These are phyloP conservation scores for Septoria linicola DNA, from an alignment of 2,329 filamentous ascomycete species.

Conservation along the genomic window DNA sequence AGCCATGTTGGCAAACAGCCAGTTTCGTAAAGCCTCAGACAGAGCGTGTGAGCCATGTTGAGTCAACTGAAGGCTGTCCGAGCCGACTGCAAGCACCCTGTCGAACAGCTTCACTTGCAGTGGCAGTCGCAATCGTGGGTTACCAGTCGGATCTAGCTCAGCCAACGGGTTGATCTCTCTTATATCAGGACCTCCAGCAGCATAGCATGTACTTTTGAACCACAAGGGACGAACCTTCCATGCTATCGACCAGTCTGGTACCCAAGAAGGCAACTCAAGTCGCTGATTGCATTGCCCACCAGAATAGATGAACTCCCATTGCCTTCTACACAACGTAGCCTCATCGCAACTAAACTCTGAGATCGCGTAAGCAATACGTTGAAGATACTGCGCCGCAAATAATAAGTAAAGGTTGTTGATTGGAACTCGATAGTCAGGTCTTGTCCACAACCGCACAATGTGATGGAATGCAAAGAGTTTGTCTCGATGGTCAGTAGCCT, in stretches of 20 bases:
- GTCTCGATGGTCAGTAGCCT: conserved; percentile 25
- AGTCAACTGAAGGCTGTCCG: conserved; percentile 10
- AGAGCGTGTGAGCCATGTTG: conserved; percentile 12
- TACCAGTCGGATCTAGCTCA: not conserved
- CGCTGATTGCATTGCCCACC: conserved; percentile 21
- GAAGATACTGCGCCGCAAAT: conserved; percentile 23
- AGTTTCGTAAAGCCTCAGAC: conserved; percentile 17
- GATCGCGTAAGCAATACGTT: conserved; percentile 24
- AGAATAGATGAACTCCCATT: conserved; percentile 23
- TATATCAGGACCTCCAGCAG: conserved; percentile 19
- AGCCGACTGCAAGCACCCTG: conserved; percentile 20
- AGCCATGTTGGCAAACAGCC: conserved; percentile 21
- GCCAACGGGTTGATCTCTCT: conserved; percentile 16
- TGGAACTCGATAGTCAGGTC: conserved; percentile 21
- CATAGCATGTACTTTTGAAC: conserved; percentile 20
- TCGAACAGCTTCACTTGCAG: conserved; percentile 22
- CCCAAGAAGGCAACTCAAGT: conserved; percentile 23
- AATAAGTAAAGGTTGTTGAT: conserved; percentile 21
- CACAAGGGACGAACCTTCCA: conserved; percentile 24
- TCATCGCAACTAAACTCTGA: conserved; percentile 25
- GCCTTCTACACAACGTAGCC: conserved; percentile 14
- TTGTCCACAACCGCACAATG: conserved; percentile 20
- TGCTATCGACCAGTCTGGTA: conserved; percentile 22
- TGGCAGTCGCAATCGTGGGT: conserved; percentile 16
- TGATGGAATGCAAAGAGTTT: conserved; percentile 26